These are phyloP conservation scores for Gracilaria vermiculophylla DNA, from an alignment of 23 red algal genomes.

Conservation along the genomic window DNA sequence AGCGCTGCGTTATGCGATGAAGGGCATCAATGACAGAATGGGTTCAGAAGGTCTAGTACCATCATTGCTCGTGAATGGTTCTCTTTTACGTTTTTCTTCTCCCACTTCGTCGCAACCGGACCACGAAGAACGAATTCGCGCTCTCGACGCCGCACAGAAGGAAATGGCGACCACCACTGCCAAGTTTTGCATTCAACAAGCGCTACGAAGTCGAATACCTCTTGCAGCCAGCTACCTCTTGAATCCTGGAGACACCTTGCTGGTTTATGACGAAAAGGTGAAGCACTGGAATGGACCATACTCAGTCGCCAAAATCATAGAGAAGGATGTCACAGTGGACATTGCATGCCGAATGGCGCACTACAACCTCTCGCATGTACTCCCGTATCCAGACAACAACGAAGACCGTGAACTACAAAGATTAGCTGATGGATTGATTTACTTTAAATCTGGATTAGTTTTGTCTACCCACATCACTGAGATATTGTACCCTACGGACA, in stretches of 20 bases:
- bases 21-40: not conserved
- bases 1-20: not conserved
- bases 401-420: not conserved
- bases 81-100: not conserved
- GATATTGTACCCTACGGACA: not conserved
- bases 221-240: not conserved
- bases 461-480: conserved; percentile 2
- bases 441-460: not conserved
- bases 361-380: not conserved
- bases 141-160: not conserved
- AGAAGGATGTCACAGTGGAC: not conserved
- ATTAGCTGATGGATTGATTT: not conserved
- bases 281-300: not conserved
- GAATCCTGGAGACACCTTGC: not conserved
- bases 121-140: not conserved
- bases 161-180: not conserved
- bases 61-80: not conserved
- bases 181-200: not conserved
- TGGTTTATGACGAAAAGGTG: not conserved
- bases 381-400: not conserved
- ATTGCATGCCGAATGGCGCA: not conserved
- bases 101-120: not conserved
- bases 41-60: not conserved
- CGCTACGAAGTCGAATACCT: not conserved
- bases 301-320: not conserved